Evolutionary conservation across 495 filamentous ascomycete species (phyloP).

Genomic region (Evansstolkia leycettana): DNA sequence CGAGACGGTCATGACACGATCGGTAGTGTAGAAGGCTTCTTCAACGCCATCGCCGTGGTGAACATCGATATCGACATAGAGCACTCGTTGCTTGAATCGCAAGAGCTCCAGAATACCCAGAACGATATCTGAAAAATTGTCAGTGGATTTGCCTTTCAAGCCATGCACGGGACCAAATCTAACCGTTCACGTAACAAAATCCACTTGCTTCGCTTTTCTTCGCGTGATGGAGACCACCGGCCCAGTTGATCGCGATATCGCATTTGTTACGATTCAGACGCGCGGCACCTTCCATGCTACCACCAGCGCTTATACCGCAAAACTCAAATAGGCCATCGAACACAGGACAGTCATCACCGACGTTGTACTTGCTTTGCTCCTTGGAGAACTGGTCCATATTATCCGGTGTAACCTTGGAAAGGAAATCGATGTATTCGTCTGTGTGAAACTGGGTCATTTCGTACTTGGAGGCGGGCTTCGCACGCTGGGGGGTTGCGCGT

Average conservation of each 20-base stretch:
- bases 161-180: conserved; percentile 5
- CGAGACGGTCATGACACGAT: conserved; percentile 95
- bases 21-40: conserved; percentile 94
- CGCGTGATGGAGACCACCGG: conserved; percentile 91
- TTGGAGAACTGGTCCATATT: conserved; percentile 93
- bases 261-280: conserved; percentile 87
- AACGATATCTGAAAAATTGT: conserved; percentile 62
- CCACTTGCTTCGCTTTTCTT: conserved; percentile 95
- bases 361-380: conserved; percentile 94
- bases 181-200: conserved; percentile 98
- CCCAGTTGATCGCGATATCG: conserved; percentile 97
- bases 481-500: conserved; percentile 48
- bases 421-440: conserved; percentile 97
- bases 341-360: conserved; percentile 94
- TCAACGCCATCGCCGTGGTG: conserved; percentile 98
- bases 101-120: conserved; percentile 93
- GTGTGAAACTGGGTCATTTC: conserved; percentile 99
- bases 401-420: conserved; percentile 91
- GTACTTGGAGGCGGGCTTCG: conserved; percentile 87
- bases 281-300: conserved; percentile 93
- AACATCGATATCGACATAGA: conserved; percentile 98
- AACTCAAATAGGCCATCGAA: conserved; percentile 98
- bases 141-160: conserved; percentile 3
- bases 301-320: conserved; percentile 93
- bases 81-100: conserved; percentile 80